A percentile compares a stretch with the other conserved stretches of the same genome.
Conservation (phyloP, 1,284 basidiomycete genomes). For the Mycena citricolor region DNA sequence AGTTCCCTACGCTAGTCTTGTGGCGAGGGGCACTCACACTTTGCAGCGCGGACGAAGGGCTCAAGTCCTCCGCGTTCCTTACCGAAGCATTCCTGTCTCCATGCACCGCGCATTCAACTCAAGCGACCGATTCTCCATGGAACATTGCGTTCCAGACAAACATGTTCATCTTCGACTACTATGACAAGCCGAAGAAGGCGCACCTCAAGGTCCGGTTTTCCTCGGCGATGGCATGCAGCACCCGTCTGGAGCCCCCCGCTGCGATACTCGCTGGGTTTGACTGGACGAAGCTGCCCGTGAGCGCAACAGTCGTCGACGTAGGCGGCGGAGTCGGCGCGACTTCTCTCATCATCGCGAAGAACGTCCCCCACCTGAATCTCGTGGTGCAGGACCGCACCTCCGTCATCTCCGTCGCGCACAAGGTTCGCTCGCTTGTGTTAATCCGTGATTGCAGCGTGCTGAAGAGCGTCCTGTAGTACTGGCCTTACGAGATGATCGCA, state of each 20-base stretch:
- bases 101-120: constrained; percentile 6
- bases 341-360: constrained; percentile 25
- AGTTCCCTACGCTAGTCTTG: not conserved
- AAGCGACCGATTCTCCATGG: constrained; percentile 18
- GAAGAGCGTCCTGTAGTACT: no score
- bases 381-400: constrained; percentile 33
- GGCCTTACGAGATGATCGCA: no score
- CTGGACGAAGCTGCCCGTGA: constrained; percentile 27
- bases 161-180: constrained; percentile 17
- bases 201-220: constrained; percentile 10
- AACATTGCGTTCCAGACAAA: constrained; percentile 15
- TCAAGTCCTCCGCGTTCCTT: constrained; percentile 19
- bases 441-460: no score
- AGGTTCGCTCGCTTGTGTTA: no score
- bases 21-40: not conserved
- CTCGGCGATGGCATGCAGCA: constrained; percentile 17
- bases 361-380: constrained; percentile 26
- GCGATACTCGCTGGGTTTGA: constrained; percentile 25
- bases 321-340: constrained; percentile 33
- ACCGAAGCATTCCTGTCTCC: constrained; percentile 14
- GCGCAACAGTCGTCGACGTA: constrained; percentile 31
- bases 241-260: constrained; percentile 15
- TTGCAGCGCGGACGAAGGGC: constrained; percentile 18
- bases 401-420: constrained; percentile 24
- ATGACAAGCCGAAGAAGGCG: constrained; percentile 13